Conservation (phyloP, 768 basidiomycete genomes). For the Crucibulum laeve region DNA sequence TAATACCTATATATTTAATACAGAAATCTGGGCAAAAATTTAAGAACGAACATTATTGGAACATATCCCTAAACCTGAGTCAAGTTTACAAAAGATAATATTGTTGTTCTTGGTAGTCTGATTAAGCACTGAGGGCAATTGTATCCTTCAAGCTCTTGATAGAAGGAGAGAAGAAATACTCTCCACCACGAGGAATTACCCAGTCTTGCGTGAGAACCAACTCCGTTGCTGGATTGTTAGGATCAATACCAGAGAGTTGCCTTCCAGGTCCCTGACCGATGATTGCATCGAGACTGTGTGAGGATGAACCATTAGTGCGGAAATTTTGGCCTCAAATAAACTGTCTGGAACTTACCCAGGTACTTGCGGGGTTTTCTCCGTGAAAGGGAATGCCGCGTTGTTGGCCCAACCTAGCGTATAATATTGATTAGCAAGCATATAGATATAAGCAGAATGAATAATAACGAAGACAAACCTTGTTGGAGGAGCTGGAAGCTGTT, state of each 20-base stretch:
- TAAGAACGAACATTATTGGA: too few species aligned
- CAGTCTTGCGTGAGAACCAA: constrained; percentile 1
- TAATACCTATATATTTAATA: too few species aligned
- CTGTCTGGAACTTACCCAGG: constrained; percentile 6
- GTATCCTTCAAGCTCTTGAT: constrained; percentile 6
- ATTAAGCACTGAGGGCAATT: constrained; percentile 1
- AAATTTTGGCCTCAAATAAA: background rate
- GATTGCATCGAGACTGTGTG: constrained; percentile 7
- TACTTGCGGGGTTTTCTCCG: background rate
- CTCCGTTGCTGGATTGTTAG: background rate
- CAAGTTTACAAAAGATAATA: too few species aligned
- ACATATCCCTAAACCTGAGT: too few species aligned
- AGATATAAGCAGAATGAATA: background rate
- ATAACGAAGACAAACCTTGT: constrained; percentile 20
- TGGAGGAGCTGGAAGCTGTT: constrained; percentile 41
- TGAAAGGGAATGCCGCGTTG: background rate
- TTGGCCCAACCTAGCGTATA: constrained; percentile 1
- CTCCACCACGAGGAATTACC: constrained; percentile 10
- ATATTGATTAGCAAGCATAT: background rate
- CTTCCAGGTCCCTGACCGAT: constrained; percentile 2
- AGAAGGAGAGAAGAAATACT: constrained; percentile 11
- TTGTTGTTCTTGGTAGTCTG: too few species aligned
- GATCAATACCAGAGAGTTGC: constrained; percentile 3
- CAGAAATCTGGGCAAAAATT: too few species aligned
- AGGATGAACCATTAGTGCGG: background rate